Evolutionary conservation across 2,329 filamentous ascomycete species (phyloP).

Genomic region (Akanthomyces uredinophilus): DNA sequence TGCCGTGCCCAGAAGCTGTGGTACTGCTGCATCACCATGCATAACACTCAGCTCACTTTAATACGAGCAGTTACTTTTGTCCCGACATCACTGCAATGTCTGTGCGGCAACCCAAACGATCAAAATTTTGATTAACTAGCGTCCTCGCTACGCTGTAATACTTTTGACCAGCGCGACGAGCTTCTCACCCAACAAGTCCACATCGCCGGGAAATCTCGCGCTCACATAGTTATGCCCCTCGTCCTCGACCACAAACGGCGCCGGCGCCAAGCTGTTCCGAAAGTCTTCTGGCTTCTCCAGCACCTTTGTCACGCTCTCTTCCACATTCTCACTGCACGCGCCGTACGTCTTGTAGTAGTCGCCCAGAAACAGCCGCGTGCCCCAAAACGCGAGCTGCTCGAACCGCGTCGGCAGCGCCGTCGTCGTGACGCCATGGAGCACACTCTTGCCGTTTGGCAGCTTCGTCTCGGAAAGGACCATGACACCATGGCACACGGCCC

Average conservation of each 20-base stretch:
- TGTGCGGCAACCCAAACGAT: no score
- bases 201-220: constrained; percentile 37
- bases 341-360: constrained; percentile 56
- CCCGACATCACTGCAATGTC: no score
- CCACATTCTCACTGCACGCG: constrained; percentile 43
- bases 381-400: constrained; percentile 45
- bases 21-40: no score
- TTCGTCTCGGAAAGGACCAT: constrained; percentile 43
- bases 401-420: constrained; percentile 45
- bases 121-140: no score
- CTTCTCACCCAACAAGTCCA: constrained; percentile 36
- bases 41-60: no score
- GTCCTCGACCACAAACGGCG: constrained; percentile 46
- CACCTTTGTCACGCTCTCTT: constrained; percentile 38
- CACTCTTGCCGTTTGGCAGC: constrained; percentile 35
- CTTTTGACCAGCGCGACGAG: constrained; percentile 36
- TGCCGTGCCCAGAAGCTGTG: no score
- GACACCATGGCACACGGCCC: constrained; percentile 49
- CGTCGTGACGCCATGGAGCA: constrained; percentile 42
- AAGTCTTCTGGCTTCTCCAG: constrained; percentile 40
- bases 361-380: constrained; percentile 43
- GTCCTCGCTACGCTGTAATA: constrained; percentile 13
- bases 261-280: constrained; percentile 36
- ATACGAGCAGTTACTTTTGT: no score
- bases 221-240: constrained; percentile 45